Base-by-base conservation (phyloP, 108 stramenopile genomes). In the Aureococcus anophagefferens region DNA sequence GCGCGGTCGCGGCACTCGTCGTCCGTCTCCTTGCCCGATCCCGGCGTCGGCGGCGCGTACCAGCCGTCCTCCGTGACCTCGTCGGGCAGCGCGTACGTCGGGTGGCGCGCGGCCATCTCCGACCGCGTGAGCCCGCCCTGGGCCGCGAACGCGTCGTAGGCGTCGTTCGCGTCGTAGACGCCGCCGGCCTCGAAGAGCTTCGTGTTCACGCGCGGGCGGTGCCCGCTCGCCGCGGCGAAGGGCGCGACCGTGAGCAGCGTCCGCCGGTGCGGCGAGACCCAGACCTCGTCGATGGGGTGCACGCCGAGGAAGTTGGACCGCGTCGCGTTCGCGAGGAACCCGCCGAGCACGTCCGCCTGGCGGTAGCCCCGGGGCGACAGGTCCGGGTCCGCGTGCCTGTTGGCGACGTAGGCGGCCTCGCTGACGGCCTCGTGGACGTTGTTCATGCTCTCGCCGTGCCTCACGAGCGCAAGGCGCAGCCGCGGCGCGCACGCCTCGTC, bases 361-460 rank as follows among this genome's bases (percentile, higher is more conserved):
- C 21, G 21, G 17, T 28, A 28, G 17, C 51, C 51, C 21, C 51
- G 14, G 14, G 14, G 21, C 21, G 21, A 25, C 21, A 59, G 14
- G 21, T 59, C 51, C 51, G 51, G 51, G 51, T 59, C 51, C 25
- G 51, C 21, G 21, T 1, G 3, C 21, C 51, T 3, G 17, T 28
- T 1, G 21, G 14, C 13, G 21, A 25, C 13, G 51, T 59, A 59
- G 7, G 51, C 25, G 4, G 3, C 51, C 21, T 59, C 21, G 37
- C 37, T 40, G 37, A 40, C 7, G 21, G 51, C 51, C 51, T 59
- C 51, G 51, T 59, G 25, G 21, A 59, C 51, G 51, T 59, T 59
- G 51, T 59, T 59, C 51, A 59, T 59, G 51, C 51, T 59, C 51
- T 59, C 51, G 51, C 51, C 51, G 13, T 59, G 51, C 21, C 51